Base-by-base conservation (phyloP, 1,139 yeast species). In the Nadsonia commutata region DNA sequence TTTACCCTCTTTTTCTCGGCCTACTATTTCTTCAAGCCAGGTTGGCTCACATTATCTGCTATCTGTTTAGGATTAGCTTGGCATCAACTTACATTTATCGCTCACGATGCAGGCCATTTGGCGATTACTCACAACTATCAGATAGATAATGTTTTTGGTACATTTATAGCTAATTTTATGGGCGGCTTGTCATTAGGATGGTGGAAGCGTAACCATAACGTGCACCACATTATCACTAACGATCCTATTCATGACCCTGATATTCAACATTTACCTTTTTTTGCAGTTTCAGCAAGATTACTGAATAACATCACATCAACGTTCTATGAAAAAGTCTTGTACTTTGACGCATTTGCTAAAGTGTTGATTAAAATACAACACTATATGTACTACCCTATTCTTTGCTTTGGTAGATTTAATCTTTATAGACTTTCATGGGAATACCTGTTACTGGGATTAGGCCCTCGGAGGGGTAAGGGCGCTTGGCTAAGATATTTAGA, bases 231-330 rank as follows among this genome's bases (percentile, higher is more conserved):
- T 45, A 71, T 85, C 44, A 81, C 95, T 16, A 85, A 85, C 59
- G 95, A 85, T 56, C 95, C 95, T 0, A 80, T 80, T 1, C 95
- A 85, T 58, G 95, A 86, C 56, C 95, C 95, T 0, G 95, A 85
- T 63, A 86, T 85, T 56, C 95, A 86, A 60, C 95, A 85, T 62
- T 62, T 85, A 50, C 95, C 95, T 1, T 85, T 85, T 55, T 85
- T 85, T 58, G 94, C 95, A 1, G 93, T 86, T 20, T 78, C 88
- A 43, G 70, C 82, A 1, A 66, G 82, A 48, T 66, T 85, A 5
- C 74, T 85, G 52, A 74, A 74, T 6, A 68, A 73, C 53, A 72
- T 84, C 18, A 81, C 76, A 56, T 83, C 94, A 9, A 81, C 95
- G 0, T 85, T 78, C 58, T 85, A 86, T 57, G 83, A 82, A 38